A percentile compares a stretch with the other conserved stretches of the same genome.
phyloP scores from a whole-genome alignment of 2,329 filamentous ascomycete species.

The Talaromyces sp. region DNA sequence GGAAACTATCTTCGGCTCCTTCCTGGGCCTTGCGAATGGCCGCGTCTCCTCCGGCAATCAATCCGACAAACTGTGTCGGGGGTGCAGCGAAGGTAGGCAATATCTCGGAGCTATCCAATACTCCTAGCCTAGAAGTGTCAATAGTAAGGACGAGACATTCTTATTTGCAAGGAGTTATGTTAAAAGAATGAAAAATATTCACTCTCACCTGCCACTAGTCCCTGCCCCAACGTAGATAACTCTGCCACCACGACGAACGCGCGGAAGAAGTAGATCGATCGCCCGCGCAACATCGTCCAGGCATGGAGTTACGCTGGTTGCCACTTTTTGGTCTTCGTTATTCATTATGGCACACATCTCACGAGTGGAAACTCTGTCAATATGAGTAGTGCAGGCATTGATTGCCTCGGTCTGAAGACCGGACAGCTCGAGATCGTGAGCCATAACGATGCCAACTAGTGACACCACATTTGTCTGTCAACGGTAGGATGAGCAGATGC shows the following conservation, averaged over 20 bases:
- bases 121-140: conserved; percentile 26
- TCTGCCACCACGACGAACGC: conserved; percentile 29
- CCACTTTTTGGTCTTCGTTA: conserved; percentile 29
- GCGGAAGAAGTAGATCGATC: conserved; percentile 27
- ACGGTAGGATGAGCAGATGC: background rate
- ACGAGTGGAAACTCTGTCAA: conserved; percentile 33
- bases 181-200: background rate
- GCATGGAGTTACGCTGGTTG: conserved; percentile 25
- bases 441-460: background rate
- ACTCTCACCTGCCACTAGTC: conserved; percentile 36
- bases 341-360: conserved; percentile 37
- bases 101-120: conserved; percentile 40
- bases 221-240: conserved; percentile 39
- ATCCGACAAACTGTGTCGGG: conserved; percentile 33
- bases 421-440: conserved; percentile 19
- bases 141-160: background rate
- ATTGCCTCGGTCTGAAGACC: conserved; percentile 33
- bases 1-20: conserved; percentile 36
- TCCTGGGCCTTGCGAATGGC: conserved; percentile 38
- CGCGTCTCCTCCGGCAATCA: conserved; percentile 39
- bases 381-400: conserved; percentile 29
- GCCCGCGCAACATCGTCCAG: conserved; percentile 27
- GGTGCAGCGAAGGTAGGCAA: conserved; percentile 38
- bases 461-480: background rate
- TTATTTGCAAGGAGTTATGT: background rate